Evolutionary conservation across 2,329 filamentous ascomycete genomes (phyloP).

Genomic region (Cladosporium sphaerospermum): DNA sequence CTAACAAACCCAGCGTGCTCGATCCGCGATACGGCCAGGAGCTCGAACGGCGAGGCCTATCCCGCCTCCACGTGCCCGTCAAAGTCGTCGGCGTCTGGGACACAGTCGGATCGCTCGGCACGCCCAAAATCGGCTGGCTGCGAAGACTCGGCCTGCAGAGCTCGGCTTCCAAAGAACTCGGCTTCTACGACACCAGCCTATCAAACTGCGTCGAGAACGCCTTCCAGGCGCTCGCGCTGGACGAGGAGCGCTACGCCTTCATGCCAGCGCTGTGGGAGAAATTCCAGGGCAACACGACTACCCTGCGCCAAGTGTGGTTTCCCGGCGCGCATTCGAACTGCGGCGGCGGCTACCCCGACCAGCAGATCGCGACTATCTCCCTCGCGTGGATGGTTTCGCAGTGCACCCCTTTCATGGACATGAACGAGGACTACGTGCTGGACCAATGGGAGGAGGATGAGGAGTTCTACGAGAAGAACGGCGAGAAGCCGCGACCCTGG

Average conservation of each 20-base stretch:
- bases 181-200: constrained; percentile 45
- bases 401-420: constrained; percentile 42
- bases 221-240: constrained; percentile 41
- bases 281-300: constrained; percentile 37
- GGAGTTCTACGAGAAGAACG: constrained; percentile 37
- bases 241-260: constrained; percentile 38
- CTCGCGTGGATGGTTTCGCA: constrained; percentile 55
- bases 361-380: constrained; percentile 46
- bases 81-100: constrained; percentile 43
- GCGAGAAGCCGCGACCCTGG: constrained; percentile 42
- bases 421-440: constrained; percentile 42
- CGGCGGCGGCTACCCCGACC: constrained; percentile 41
- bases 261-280: constrained; percentile 40
- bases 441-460: constrained; percentile 42
- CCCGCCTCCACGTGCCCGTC: constrained; percentile 30
- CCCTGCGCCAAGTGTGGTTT: constrained; percentile 44
- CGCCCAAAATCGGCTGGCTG: constrained; percentile 40
- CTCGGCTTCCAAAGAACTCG: constrained; percentile 30
- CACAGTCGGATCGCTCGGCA: constrained; percentile 40
- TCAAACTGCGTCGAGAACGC: constrained; percentile 36
- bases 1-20: constrained; percentile 39
- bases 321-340: constrained; percentile 42
- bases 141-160: constrained; percentile 30
- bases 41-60: constrained; percentile 30
- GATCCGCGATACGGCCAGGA: constrained; percentile 40